A percentile compares a stretch with the other conserved stretches of the same genome.
Evolutionary conservation across 129 eudicot genomes (phyloP).

Genomic region (sunflower (Helianthus annuus)): DNA sequence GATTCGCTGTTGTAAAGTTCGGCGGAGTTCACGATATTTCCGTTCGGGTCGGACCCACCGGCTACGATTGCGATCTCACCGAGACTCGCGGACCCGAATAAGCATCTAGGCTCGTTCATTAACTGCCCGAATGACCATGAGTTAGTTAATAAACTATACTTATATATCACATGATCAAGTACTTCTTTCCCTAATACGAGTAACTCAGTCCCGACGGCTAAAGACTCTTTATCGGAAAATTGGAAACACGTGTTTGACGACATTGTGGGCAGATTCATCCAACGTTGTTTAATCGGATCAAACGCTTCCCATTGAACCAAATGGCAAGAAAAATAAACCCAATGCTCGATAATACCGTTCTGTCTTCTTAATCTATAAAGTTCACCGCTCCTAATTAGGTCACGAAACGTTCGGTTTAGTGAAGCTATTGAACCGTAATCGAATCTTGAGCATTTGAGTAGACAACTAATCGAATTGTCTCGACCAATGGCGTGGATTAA

Average conservation of each 20-base stretch:
- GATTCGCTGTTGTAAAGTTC: constrained; percentile 72
- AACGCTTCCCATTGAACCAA: constrained; percentile 89
- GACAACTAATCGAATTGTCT: constrained; percentile 72
- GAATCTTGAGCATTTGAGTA: constrained; percentile 67
- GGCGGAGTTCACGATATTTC: constrained; percentile 52
- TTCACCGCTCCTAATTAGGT: constrained; percentile 61
- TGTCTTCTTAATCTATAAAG: constrained; percentile 54
- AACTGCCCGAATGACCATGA: constrained; percentile 68
- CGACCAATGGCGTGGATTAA: constrained; percentile 59
- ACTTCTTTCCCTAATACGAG: constrained; percentile 69
- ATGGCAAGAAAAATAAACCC: constrained; percentile 92
- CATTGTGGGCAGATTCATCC: constrained; percentile 80
- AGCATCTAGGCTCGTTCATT: constrained; percentile 69
- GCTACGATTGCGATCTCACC: constrained; percentile 81
- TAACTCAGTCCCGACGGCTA: constrained; percentile 85
- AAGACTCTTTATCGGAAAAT: constrained; percentile 76
- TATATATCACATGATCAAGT: constrained; percentile 53
- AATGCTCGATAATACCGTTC: constrained; percentile 63
- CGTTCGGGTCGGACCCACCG: constrained; percentile 67
- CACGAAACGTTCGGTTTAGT: constrained; percentile 64
- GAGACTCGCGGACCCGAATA: constrained; percentile 83
- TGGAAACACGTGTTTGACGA: constrained; percentile 59
- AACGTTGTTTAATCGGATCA: constrained; percentile 60
- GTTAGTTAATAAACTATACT: constrained; percentile 67
- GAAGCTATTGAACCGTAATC: constrained; percentile 79